These are phyloP conservation scores for Pouteria campechiana DNA, from an alignment of 179 eudicot species.

Conservation along the genomic window DNA sequence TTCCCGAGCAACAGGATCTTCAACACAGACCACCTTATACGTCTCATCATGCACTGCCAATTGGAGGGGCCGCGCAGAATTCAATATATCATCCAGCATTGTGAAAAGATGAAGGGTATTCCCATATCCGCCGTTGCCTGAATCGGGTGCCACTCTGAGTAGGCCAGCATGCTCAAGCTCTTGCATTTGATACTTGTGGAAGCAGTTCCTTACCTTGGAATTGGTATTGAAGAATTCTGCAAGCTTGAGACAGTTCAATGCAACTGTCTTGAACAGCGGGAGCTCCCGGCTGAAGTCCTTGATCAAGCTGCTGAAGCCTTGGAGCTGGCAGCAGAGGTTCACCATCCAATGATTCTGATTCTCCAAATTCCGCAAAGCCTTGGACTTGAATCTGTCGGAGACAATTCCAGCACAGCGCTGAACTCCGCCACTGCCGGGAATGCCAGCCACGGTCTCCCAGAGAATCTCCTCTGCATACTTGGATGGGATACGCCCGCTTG, in stretches of 20 bases:
- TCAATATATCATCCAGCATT: slow-evolving; percentile 57
- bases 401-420: slow-evolving; percentile 75
- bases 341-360: slow-evolving; percentile 75
- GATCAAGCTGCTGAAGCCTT: slow-evolving; percentile 50
- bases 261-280: slow-evolving; percentile 52
- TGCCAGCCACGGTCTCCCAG: slow-evolving; percentile 46
- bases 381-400: slow-evolving; percentile 61
- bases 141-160: slow-evolving; percentile 45
- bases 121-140: slow-evolving; percentile 14
- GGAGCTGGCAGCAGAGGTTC: slow-evolving; percentile 63
- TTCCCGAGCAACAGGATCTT: slow-evolving; percentile 52
- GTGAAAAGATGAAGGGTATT: slow-evolving; percentile 24
- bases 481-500: slow-evolving; percentile 26
- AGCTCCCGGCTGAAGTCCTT: slow-evolving; percentile 70
- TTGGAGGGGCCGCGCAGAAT: slow-evolving; percentile 57
- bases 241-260: slow-evolving; percentile 49
- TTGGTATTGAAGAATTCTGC: slow-evolving; percentile 52
- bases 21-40: slow-evolving; percentile 39
- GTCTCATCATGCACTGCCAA: slow-evolving; percentile 47
- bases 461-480: slow-evolving; percentile 70
- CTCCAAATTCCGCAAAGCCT: slow-evolving; percentile 67
- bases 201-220: slow-evolving; percentile 42
- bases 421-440: slow-evolving; percentile 45
- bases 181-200: slow-evolving; percentile 56
- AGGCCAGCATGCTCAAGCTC: slow-evolving; percentile 53